A percentile compares a stretch with the other conserved stretches of the same genome.
Conservation (phyloP, 305 asterid species). For the Fraxinus sp. region DNA sequence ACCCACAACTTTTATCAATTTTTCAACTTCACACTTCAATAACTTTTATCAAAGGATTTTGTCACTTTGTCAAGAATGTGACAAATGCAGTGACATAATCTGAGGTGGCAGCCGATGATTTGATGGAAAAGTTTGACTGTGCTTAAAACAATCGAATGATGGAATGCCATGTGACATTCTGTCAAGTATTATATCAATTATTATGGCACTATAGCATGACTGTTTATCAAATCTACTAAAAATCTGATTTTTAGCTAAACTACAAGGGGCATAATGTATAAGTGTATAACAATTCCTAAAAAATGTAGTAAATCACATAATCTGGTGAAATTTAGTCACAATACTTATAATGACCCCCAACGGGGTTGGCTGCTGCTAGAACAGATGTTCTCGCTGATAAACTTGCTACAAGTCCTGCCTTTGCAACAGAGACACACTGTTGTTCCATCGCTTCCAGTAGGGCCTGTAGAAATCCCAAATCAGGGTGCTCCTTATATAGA, state of each 20-base stretch:
- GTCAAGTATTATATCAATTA: not conserved
- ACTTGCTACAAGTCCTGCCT: slow-evolving; percentile 99
- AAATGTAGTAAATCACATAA: slow-evolving; percentile 19
- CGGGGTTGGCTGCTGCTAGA: slow-evolving; percentile 99
- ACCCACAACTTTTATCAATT: not conserved
- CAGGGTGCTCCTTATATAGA: slow-evolving; percentile 21
- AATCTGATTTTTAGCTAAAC: not conserved
- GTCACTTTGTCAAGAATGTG: not conserved
- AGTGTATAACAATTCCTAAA: not conserved
- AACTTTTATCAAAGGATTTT: not conserved
- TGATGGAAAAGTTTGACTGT: not conserved
- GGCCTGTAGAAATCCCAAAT: slow-evolving; percentile 54
- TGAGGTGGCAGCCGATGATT: not conserved
- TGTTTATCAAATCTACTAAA: too few relatives aligned
- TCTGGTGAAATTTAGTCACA: slow-evolving; percentile 14
- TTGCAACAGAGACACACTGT: slow-evolving; percentile 97
- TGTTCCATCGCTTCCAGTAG: slow-evolving; percentile 99
- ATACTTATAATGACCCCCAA: slow-evolving; percentile 95
- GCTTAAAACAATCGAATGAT: not conserved
- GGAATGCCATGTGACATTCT: not conserved
- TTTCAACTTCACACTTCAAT: not conserved
- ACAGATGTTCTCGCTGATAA: slow-evolving; percentile 92
- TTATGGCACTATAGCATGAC: too few relatives aligned
- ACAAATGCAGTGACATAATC: too few relatives aligned
- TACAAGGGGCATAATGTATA: not conserved